These are phyloP conservation scores for Actinomortierella wolfii DNA, from an alignment of 371 early-diverging fungal species.

Conservation along the genomic window DNA sequence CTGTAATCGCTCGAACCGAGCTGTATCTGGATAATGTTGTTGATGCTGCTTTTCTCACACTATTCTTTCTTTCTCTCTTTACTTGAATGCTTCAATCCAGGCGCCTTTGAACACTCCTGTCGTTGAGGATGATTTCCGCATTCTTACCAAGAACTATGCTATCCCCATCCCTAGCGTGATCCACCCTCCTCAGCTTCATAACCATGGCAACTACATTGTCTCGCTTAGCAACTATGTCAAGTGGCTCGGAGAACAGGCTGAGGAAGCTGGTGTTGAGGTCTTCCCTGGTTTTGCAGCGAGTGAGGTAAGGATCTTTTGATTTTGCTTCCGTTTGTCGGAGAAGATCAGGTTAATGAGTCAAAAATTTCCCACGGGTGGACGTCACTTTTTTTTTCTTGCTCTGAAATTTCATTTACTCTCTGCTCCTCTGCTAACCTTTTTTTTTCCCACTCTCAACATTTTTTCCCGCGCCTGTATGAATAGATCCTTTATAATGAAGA, in stretches of 20 bases:
- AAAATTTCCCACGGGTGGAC: slow-evolving; percentile 21
- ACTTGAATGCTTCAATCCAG: slow-evolving; percentile 13
- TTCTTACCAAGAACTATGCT: slow-evolving; percentile 78
- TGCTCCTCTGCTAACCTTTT: slow-evolving; percentile 1
- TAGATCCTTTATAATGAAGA: slow-evolving; percentile 87
- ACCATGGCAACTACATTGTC: slow-evolving; percentile 97
- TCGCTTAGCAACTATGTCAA: slow-evolving; percentile 90
- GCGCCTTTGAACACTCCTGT: slow-evolving; percentile 93
- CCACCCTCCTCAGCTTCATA: slow-evolving; percentile 97
- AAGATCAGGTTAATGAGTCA: slow-evolving; percentile 5
- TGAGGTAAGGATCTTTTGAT: slow-evolving; percentile 57
- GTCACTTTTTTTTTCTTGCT: slow-evolving; percentile 1
- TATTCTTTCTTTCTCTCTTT: not conserved
- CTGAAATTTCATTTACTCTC: slow-evolving; percentile 2
- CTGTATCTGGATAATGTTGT: too few relatives aligned
- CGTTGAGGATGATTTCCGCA: slow-evolving; percentile 82
- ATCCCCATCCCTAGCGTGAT: slow-evolving; percentile 94
- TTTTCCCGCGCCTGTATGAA: too few relatives aligned
- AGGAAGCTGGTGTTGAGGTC: slow-evolving; percentile 94
- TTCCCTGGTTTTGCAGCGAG: slow-evolving; percentile 94
- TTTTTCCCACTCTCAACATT: not conserved
- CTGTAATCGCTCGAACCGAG: not conserved
- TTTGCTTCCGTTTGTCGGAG: too few relatives aligned
- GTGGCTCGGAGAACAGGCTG: slow-evolving; percentile 98
- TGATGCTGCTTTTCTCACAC: not conserved